Percentiles rank a stretch among this genome's conserved stretches.
Conservation (phyloP, 305 asterid species). For the Andrographis paniculata region DNA sequence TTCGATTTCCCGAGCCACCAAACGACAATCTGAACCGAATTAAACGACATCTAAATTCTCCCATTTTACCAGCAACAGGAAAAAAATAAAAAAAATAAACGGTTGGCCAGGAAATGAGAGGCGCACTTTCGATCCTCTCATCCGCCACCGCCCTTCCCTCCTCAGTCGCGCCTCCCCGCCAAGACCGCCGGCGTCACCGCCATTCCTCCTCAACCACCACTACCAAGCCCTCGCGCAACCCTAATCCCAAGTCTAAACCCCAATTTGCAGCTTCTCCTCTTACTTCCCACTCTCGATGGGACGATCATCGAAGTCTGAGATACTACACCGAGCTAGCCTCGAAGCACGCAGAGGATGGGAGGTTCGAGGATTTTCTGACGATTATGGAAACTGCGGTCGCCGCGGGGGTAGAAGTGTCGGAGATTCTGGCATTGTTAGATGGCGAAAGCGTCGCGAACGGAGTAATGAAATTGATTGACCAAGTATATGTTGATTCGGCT, state of each 20-base stretch:
- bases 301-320: constrained; percentile 32
- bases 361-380: constrained; percentile 63
- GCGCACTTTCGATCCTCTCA: constrained; percentile 52
- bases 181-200: constrained; percentile 22
- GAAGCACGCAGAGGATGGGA: constrained; percentile 65
- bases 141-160: constrained; percentile 54
- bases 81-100: constrained; percentile 23
- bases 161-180: constrained; percentile 30
- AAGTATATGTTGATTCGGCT: constrained; percentile 28
- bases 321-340: constrained; percentile 69
- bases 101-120: constrained; percentile 60
- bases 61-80: constrained; percentile 18
- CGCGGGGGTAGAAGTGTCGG: constrained; percentile 45
- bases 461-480: constrained; percentile 34
- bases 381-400: constrained; percentile 50
- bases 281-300: constrained; percentile 39
- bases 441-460: constrained; percentile 42
- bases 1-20: not conserved
- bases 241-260: constrained; percentile 28
- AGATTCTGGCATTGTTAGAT: constrained; percentile 33
- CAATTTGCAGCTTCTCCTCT: constrained; percentile 30
- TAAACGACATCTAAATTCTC: constrained; percentile 32
- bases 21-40: not conserved
- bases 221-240: constrained; percentile 23
- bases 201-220: constrained; percentile 18